Evolutionary conservation across 805 yeast genomes (phyloP), one percentile per base, ranked within the genome.

Genomic region (Ogataea saltuana): DNA sequence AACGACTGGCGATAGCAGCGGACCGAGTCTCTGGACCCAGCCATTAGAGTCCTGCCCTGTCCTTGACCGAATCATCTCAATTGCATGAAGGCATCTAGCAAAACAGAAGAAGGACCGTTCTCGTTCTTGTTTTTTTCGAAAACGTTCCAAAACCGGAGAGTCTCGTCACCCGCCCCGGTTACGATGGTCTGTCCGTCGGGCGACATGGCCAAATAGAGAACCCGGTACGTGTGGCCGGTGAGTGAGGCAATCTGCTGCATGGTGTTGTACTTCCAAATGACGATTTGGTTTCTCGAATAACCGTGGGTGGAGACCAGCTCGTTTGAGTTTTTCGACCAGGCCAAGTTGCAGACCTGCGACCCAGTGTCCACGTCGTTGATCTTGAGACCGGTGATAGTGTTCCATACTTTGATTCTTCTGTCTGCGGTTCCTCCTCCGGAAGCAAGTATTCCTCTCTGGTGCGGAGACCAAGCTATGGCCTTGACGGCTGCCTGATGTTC

Each of bases 121-220:
- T 78, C 83, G 38, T 69, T 68, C 54, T 77, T 81, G 46, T 75
- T 80, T 61, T 84, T 87, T 46, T 88, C 96, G 68, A 90, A 93
- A 1, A 90, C 85, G 54, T 88, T 89, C 99, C 99, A 93, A 61
- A 93, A 88, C 50, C 99, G 66, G 44, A 93, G 69, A 0, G 99
- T 93, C 64, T 93, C 99, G 66, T 93, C 99, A 4, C 98, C 99
- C 1, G 99, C 97, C 2, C 99, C 99, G 0, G 99, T 90, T 2
- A 91, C 99, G 11, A 93, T 85, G 0, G 97, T 89, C 49, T 88
- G 89, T 0, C 99, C 99, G 66, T 93, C 98, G 0, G 97, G 96
- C 15, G 96, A 85, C 68, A 91, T 72, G 4, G 96, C 80, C 54
- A 93, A 70, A 61, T 93, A 93, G 38, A 93, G 70, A 10, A 93